Evolutionary conservation across 345 rosid genomes (phyloP).

Genomic region (Cardiospermum halicacabum): DNA sequence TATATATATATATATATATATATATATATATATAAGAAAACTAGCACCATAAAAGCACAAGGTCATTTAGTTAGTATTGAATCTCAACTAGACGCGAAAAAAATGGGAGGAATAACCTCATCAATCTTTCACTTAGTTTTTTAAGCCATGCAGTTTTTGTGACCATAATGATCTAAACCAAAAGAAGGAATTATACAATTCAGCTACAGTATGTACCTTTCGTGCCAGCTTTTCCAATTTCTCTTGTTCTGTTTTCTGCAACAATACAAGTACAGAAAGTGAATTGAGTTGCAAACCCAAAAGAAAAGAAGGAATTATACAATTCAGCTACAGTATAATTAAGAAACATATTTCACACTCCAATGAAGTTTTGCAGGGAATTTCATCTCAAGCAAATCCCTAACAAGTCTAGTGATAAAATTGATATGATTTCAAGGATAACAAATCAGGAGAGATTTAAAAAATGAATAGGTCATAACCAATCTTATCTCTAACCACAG

Average conservation of each 20-base stretch:
- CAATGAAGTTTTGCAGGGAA: background rate
- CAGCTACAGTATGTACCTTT: conserved; percentile 68
- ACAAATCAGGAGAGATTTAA: background rate
- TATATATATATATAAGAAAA: background rate
- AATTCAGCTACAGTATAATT: background rate
- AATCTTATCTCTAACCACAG: background rate
- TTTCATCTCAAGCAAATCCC: background rate
- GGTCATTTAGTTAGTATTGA: no score
- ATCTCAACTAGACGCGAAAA: no score
- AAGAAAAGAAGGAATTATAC: background rate
- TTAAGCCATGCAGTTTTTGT: background rate
- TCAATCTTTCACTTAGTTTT: no score
- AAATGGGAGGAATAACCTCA: no score
- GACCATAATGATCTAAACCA: background rate
- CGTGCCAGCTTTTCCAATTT: conserved; percentile 86
- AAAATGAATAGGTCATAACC: background rate
- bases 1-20: background rate
- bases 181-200: background rate
- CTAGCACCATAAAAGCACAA: background rate
- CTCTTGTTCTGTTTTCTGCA: conserved; percentile 89
- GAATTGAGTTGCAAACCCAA: background rate
- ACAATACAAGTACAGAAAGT: conserved; percentile 5
- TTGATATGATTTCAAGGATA: background rate
- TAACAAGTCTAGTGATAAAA: background rate
- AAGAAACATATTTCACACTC: background rate